Evolutionary conservation across 2,329 filamentous ascomycete genomes (phyloP).

Genomic region (Fusarium sp.): DNA sequence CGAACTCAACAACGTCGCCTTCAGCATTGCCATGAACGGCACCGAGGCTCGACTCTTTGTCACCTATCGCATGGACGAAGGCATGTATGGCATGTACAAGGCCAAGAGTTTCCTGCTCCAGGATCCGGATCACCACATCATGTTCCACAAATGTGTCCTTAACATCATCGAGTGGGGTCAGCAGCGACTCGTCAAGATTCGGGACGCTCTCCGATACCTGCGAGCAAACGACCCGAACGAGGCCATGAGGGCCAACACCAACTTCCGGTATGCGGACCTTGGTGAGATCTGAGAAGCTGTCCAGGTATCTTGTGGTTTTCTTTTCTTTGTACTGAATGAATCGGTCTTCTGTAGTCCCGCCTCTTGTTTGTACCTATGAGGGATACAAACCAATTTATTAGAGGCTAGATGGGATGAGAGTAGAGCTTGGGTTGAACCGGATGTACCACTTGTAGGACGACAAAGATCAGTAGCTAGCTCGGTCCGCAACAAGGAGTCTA

Average conservation of each 20-base stretch:
- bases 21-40: neutral
- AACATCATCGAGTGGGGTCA: neutral
- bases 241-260: neutral
- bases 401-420: neutral
- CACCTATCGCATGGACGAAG: neutral
- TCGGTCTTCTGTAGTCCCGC: neutral
- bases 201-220: neutral
- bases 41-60: neutral
- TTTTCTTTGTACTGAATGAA: neutral
- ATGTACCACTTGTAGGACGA: neutral
- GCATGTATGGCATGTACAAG: neutral
- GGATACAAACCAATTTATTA: neutral
- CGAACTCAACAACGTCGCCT: neutral
- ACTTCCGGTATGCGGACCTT: neutral
- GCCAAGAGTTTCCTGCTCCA: neutral
- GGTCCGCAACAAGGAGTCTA: neutral
- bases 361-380: neutral
- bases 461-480: neutral
- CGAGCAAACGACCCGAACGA: neutral
- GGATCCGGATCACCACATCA: neutral
- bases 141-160: neutral
- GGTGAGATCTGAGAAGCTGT: neutral
- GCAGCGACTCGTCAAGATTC: neutral
- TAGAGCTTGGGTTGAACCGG: neutral
- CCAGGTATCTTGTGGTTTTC: neutral